Percentiles rank a stretch among this genome's conserved stretches.
phyloP scores from a whole-genome alignment of 129 eudicot genomes.

The Artemisia tridentata region DNA sequence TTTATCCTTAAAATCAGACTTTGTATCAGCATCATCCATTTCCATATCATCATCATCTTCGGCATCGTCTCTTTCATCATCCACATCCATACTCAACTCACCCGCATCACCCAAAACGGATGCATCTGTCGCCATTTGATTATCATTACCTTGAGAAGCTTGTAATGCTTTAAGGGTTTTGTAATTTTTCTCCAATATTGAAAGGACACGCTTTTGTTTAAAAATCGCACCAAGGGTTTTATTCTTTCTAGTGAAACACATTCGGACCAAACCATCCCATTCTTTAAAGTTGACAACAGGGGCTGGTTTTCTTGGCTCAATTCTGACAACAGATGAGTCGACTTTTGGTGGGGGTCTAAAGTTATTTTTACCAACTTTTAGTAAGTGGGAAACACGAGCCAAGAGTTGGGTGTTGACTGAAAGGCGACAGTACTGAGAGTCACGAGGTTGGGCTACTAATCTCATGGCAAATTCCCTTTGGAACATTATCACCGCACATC shows the following conservation, averaged over 20 bases:
- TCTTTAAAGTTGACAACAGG: conserved; percentile 73
- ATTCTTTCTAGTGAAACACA: conserved; percentile 86
- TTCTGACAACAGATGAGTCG: conserved; percentile 89
- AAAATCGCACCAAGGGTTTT: conserved; percentile 81
- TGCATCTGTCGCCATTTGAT: conserved; percentile 43
- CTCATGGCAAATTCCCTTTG: conserved; percentile 96
- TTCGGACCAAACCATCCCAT: conserved; percentile 83
- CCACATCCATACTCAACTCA: conserved; percentile 44
- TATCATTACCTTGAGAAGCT: conserved; percentile 29
- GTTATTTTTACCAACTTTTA: conserved; percentile 86
- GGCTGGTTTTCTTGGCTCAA: conserved; percentile 87
- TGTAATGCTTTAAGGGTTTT: conserved; percentile 75
- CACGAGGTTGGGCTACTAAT: conserved; percentile 93
- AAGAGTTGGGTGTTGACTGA: conserved; percentile 88
- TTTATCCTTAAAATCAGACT: conserved; percentile 61
- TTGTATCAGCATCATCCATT: conserved; percentile 50
- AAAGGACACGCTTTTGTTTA: conserved; percentile 55
- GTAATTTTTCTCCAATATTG: conserved; percentile 73
- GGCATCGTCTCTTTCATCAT: conserved; percentile 42
- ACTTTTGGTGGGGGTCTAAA: conserved; percentile 97
- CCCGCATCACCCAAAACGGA: conserved; percentile 52
- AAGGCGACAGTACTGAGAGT: conserved; percentile 77
- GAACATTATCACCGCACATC: conserved; percentile 90
- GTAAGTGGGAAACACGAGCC: conserved; percentile 77
- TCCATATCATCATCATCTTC: conserved; percentile 57